Evolutionary conservation across 1,284 basidiomycete species (phyloP), one percentile per base, ranked within the genome.

Genomic region (Cryptococcus deneoformans): DNA sequence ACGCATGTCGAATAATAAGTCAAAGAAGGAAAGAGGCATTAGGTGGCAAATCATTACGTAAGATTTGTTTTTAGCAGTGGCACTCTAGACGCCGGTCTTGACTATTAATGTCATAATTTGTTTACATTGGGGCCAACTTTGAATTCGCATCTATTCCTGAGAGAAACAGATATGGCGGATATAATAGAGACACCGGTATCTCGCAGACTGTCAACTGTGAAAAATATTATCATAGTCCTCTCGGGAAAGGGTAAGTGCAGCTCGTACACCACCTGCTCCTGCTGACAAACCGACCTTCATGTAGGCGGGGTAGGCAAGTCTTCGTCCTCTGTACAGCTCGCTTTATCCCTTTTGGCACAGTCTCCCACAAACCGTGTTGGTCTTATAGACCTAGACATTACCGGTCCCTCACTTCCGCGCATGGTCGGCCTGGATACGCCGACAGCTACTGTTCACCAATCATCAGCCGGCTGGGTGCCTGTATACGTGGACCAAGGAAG

Each of bases 291-390:
- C 11, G 5, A 20, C 3, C 1, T 55, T 6, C 37, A 14, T 29
- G 3, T 60, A 75, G 95, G 95, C 44, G 96, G 96, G 42, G 95
- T 99, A 42, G 96, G 96, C 60, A 99, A 99, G 80, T 97, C 93
- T 9, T 96, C 92, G 0, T 90, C 98, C 12, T 87, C 92, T 2
- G 86, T 90, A 1, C 96, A 99, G 69, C 85, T 99, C 10, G 95
- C 95, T 0, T 84, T 99, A 39, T 90, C 87, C 54, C 85, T 97
- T 2, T 85, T 92, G 66, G 81, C 82, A 3, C 84, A 85, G 42
- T 66, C 71, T 0, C 84, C 79, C 37, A 82, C 83, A 5, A 69
- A 77, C 6, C 84, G 84, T 53, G 89, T 99, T 14, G 96, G 92
- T 1, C 85, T 99, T 46, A 85, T 99, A 52, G 96, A 99, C 76